Base-by-base conservation (phyloP, 2,329 filamentous ascomycete species). In the Simplicillium sp. region DNA sequence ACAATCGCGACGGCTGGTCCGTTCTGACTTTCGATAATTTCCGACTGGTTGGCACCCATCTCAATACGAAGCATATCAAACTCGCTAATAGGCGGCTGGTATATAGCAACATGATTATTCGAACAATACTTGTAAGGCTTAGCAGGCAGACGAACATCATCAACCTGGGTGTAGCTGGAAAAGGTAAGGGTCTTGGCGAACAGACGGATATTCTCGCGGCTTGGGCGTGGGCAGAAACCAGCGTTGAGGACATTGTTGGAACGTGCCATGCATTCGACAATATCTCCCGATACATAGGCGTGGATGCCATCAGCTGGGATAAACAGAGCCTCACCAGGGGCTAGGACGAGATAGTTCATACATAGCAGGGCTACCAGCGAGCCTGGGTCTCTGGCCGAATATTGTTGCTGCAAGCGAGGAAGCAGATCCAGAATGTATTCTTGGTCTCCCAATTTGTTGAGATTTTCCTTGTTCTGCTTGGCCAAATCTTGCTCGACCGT, bases 211-310 rank as follows among this genome's bases (percentile, higher is more conserved):
- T 67, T 76, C 52, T 84, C 73, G 11, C 81, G 69, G 36, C 84
- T 77, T 0, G 76, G 73, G 1, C 67, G 67, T 0, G 83, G 82
- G 49, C 82, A 87, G 65, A 89, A 86, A 0, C 84, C 83, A 0
- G 75, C 77, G 57, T 84, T 85, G 38, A 88, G 66, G 2, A 88
- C 82, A 43, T 87, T 86, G 63, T 87, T 80, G 15, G 72, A 79
- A 7, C 82, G 72, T 2, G 83, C 83, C 83, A 87, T 87, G 60
- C 82, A 87, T 58, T 87, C 83, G 50, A 87, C 77, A 39, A 87
- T 85, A 54, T 87, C 77, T 3, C 84, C 84, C 4, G 72, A 71
- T 0, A 87, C 65, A 53, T 86, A 87, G 0, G 82, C 82, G 53
- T 87, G 82, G 40, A 86, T 83, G 4, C 80, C 82, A 48, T 87